phyloP scores from a whole-genome alignment of 371 early-diverging fungal genomes.

The Rhizopus stolonifer region DNA sequence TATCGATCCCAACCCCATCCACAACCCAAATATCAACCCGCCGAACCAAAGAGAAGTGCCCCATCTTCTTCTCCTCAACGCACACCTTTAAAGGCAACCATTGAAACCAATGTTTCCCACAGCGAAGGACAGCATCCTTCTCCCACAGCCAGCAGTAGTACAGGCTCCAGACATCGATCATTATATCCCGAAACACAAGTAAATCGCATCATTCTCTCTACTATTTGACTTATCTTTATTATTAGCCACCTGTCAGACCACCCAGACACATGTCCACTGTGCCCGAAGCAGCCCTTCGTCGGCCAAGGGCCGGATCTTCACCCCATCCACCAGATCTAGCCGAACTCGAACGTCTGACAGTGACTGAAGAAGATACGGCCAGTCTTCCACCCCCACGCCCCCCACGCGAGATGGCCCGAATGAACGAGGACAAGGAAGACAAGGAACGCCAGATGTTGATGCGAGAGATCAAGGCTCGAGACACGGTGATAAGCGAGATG shows the following conservation, averaged over 20 bases:
- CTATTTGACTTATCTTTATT: background rate
- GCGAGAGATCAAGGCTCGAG: conserved; percentile 43
- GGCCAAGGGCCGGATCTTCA: conserved; percentile 44
- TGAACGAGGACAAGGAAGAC: background rate
- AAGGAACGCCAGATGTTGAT: conserved; percentile 28
- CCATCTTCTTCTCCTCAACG: conserved; percentile 2
- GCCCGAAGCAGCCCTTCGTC: conserved; percentile 47
- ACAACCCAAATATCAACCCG: conserved; percentile 3
- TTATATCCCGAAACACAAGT: conserved; percentile 22
- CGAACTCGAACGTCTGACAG: conserved; percentile 22
- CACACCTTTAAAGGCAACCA: background rate
- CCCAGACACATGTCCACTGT: conserved; percentile 46
- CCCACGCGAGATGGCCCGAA: conserved; percentile 1
- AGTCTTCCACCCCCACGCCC: conserved; percentile 1
- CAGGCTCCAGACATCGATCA: conserved; percentile 16
- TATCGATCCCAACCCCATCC: conserved; percentile 1
- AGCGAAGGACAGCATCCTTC: background rate
- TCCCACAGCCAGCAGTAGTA: conserved; percentile 2
- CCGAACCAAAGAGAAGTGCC: background rate
- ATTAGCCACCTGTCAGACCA: conserved; percentile 30
- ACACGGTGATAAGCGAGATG: conserved; percentile 43
- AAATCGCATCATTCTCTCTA: background rate
- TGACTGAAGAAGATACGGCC: background rate
- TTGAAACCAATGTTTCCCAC: background rate
- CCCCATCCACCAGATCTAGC: conserved; percentile 37